Conservation (phyloP, 495 filamentous ascomycete genomes). For the Jackrogersella minutella region DNA sequence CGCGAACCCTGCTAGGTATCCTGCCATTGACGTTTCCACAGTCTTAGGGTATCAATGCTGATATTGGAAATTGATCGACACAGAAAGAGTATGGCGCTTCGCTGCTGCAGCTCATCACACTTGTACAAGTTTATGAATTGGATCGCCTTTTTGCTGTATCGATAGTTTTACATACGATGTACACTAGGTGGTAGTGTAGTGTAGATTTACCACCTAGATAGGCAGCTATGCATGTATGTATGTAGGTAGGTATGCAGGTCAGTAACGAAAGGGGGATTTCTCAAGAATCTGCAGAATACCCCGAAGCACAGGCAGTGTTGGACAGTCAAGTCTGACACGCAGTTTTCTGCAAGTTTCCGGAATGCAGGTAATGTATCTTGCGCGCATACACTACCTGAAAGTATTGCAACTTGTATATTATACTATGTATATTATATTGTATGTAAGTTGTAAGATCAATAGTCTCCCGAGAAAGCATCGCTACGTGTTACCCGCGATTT, state of each 20-base stretch:
- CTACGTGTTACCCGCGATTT: conserved; percentile 20
- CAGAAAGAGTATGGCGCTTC: conserved; percentile 15
- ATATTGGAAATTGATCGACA: conserved; percentile 34
- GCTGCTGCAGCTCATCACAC: conserved; percentile 33
- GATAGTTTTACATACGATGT: conserved; percentile 7
- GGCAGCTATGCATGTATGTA: too few relatives aligned
- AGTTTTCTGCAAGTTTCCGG: conserved; percentile 17
- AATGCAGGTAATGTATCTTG: conserved; percentile 29
- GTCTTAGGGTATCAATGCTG: background rate
- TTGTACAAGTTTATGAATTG: background rate
- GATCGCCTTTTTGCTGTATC: conserved; percentile 7
- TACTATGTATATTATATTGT: background rate
- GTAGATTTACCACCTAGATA: too few relatives aligned
- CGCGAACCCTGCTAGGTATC: conserved; percentile 13
- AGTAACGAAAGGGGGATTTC: conserved; percentile 16
- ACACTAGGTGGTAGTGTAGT: too few relatives aligned
- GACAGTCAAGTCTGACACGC: conserved; percentile 34
- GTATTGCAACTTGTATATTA: conserved; percentile 9
- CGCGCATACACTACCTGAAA: conserved; percentile 9
- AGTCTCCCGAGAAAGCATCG: conserved; percentile 21
- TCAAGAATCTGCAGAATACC: conserved; percentile 13
- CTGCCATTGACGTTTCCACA: conserved; percentile 3
- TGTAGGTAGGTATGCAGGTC: background rate
- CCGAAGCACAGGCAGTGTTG: conserved; percentile 11
- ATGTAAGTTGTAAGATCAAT: conserved; percentile 29